Percentiles rank a stretch among this genome's conserved stretches.
These are phyloP conservation scores for Globisporangium acanthophoron DNA, from an alignment of 352 stramenopile species.

Conservation along the genomic window DNA sequence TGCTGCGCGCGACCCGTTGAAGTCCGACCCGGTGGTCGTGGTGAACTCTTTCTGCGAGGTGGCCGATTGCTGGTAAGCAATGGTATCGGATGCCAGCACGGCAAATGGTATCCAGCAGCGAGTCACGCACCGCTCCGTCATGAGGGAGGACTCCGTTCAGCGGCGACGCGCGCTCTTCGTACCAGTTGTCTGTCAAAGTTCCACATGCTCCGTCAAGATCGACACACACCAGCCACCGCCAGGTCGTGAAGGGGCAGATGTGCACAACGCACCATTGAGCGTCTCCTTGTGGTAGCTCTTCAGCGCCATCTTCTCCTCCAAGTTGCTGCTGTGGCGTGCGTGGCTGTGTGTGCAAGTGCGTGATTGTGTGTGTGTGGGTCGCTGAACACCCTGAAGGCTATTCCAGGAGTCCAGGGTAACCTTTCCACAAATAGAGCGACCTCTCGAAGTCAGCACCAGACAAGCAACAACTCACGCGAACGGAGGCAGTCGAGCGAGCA, in stretches of 20 bases:
- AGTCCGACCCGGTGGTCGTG: slow-evolving; percentile 53
- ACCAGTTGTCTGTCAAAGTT: slow-evolving; percentile 71
- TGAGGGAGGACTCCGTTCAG: slow-evolving; percentile 63
- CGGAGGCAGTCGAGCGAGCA: background rate
- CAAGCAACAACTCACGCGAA: too few species aligned
- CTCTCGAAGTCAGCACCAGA: too few species aligned
- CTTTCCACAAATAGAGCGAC: too few species aligned
- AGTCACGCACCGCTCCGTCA: slow-evolving; percentile 39
- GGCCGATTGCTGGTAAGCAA: background rate
- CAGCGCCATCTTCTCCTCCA: slow-evolving; percentile 37
- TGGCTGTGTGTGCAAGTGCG: too few species aligned
- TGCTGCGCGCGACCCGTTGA: slow-evolving; percentile 27
- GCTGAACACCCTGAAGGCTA: background rate
- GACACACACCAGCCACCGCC: background rate
- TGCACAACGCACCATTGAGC: slow-evolving; percentile 39
- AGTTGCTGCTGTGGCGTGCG: background rate
- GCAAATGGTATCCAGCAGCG: background rate
- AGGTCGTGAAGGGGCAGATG: background rate
- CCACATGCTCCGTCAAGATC: slow-evolving; percentile 1
- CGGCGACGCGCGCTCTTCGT: slow-evolving; percentile 56
- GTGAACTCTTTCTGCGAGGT: slow-evolving; percentile 51
- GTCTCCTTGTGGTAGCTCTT: slow-evolving; percentile 81
- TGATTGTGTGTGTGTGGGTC: too few species aligned
- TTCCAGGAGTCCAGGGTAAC: background rate
- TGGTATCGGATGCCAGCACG: background rate